Evolutionary conservation across 768 basidiomycete species (phyloP), one percentile per base, ranked within the genome.

Genomic region (Albatrellus ellisii): DNA sequence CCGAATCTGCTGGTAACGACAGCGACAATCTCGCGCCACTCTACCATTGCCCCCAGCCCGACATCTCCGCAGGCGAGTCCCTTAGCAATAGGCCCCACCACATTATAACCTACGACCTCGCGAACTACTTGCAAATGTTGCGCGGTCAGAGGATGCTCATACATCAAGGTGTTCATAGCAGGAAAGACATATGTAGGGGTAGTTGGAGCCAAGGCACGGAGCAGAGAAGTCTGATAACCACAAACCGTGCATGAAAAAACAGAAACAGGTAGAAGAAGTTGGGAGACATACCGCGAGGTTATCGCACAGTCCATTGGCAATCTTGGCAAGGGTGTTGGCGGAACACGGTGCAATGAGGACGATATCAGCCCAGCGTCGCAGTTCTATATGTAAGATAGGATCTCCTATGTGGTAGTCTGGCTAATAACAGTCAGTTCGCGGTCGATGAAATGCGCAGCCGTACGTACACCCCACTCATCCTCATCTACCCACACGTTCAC

Each of bases 121-220:
- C 66, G 68, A 4, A 94, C 70, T 28, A 83, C 54, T 18, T 75
- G 70, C 32, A 98, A 61, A 54, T 99, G 95, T 48, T 83, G 74
- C 1, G 75, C 72, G 0, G 92, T 97, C 33, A 98, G 68, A 15
- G 90, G 90, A 56, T 98, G 92, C 45, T 85, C 77, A 55, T 87
- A 98, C 94, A 99, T 99, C 50, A 88, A 67, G 3, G 95, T 98
- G 59, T 99, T 99, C 94, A 98, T 99, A 0, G 94, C 95, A 1
- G 94, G 94, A 55, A 92, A 98, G 27, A 97, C 61, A 54, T 82
- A 89, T 6, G 88, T 90, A 6, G 85, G 84, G 0, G 88, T 95
- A 5, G 73, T 68, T 0, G 91, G 86, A 2, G 84, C 68, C 0
- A 94, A 65, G 0, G 89, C 92, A 17, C 89, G 77, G 46, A 95